Evolutionary conservation across 805 yeast genomes (phyloP), one percentile per base, ranked within the genome.

Genomic region (Myxozyma vanderwaltii): DNA sequence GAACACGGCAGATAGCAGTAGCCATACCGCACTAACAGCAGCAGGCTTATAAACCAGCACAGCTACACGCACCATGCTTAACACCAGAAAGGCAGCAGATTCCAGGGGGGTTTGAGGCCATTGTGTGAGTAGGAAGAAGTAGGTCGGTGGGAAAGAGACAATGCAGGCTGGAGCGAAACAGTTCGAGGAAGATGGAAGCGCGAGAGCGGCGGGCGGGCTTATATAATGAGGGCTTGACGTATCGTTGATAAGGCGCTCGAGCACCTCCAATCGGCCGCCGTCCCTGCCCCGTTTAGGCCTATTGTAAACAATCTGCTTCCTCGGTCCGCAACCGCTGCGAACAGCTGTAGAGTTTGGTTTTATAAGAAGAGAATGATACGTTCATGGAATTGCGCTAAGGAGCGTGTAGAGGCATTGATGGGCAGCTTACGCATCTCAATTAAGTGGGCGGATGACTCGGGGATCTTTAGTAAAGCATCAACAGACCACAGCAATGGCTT

Each of bases 41-140:
- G 29, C 45, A 21, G n/a, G n/a, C n/a, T n/a, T n/a, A n/a, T n/a
- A n/a, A 38, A 38, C 26, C 21, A 45, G n/a, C 7, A 13, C n/a
- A 23, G 13, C n/a, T n/a, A n/a, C n/a, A 51, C 63, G 27, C 43
- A 62, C 65, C 65, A 44, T 62, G 65, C 56, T 62, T 52, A 24
- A 62, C 63, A 24, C 65, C 65, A 44, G 64, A 55, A 35, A 59
- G 56, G 64, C 65, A 62, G 65, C 65, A 62, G 21, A 39, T 31
- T 51, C 65, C 65, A 45, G 65, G 65, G 27, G 61, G 46, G 54
- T 46, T 54, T n/a, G 65, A 53, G 44, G 65, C 41, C 65, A 62
- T 62, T 21, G 52, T 12, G 23, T 13, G 6, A 5, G 43, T 4
- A 8, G 33, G 33, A 4, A 15, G 21, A 35, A 23, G 52, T 48